Base-by-base conservation (phyloP, 768 basidiomycete genomes). In the Exidia glandulosa region DNA sequence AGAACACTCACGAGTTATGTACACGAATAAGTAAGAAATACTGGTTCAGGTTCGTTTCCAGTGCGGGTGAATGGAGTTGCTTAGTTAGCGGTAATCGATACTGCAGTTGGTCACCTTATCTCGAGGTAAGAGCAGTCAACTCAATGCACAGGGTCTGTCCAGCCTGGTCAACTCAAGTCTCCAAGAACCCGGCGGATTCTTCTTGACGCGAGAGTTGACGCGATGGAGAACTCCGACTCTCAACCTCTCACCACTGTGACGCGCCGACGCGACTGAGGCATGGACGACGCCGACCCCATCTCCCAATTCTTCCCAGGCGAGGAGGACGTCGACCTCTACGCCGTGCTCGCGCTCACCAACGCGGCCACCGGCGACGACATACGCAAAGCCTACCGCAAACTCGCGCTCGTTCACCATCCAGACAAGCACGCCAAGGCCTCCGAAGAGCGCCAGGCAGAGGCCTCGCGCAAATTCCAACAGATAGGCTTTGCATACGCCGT, bases 401-500 rank as follows among this genome's bases (percentile, higher is more conserved):
- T 85, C 32, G 94, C 94, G 3, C 83, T 98, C 31, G 65, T 79
- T 54, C 81, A 82, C 70, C 94, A 98, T 66, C 95, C 95, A 6
- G 95, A 99, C 76, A 97, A 96, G 68, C 88, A 93, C 66, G 74
- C 83, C 47, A 72, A 76, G 6, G 77, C 84, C 30, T 74, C 72
- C 55, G 84, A 85, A 25, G 76, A 74, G 32, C 81, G 81, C 29
- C 86, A 84, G 70, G 79, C 82, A 33, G 79, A 82, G 63, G 85
- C 88, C 66, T 83, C 81, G n/a, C 76, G 72, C 63, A 87, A 87
- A 71, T 95, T 97, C 69, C 91, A 93, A 66, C 91, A 94, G 67
- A 81, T 98, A 64, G 92, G 95, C 0, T 97, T 94, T 67, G 91
- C 95, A 10, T 99, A 96, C 72, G 79, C 90, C 1, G 85, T 98